phyloP scores from a whole-genome alignment of 176 grass and related monocot species.

The Typha latifolia region DNA sequence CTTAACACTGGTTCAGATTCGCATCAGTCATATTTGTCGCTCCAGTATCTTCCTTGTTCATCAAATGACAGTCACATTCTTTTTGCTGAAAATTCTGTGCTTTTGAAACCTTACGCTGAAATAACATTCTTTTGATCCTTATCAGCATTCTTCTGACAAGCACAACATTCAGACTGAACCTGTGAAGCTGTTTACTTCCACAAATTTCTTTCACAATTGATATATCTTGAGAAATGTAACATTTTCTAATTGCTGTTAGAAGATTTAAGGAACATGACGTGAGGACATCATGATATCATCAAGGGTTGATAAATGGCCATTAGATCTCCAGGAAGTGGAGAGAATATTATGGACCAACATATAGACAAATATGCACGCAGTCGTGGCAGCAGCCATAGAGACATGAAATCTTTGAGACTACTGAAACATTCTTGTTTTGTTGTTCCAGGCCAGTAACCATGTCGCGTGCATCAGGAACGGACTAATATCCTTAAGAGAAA shows the following conservation, averaged over 20 bases:
- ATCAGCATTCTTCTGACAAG: conserved; percentile 26
- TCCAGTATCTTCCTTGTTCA: conserved; percentile 33
- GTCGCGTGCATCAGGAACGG: conserved; percentile 4
- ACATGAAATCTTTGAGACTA: conserved; percentile 34
- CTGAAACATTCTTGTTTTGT: conserved; percentile 14
- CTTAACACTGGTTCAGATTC: conserved; percentile 21
- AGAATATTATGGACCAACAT: conserved; percentile 44
- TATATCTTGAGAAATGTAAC: conserved; percentile 35
- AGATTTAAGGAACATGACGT: conserved; percentile 61
- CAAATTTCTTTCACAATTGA: conserved; percentile 21
- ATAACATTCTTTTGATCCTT: background rate
- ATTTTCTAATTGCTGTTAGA: conserved; percentile 43
- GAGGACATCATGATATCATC: conserved; percentile 86
- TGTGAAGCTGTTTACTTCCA: conserved; percentile 13
- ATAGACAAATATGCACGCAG: conserved; percentile 52
- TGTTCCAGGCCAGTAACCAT: conserved; percentile 20
- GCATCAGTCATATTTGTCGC: conserved; percentile 18
- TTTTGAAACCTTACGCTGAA: background rate
- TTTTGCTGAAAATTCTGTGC: conserved; percentile 20
- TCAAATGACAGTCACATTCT: conserved; percentile 60
- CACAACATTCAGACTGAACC: conserved; percentile 27
- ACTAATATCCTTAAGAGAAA: conserved; percentile 21
- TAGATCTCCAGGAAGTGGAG: conserved; percentile 40
- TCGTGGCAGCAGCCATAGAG: conserved; percentile 58
- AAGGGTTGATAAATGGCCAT: conserved; percentile 32